These are phyloP conservation scores for Pilaira anomala DNA, from an alignment of 192 early-diverging fungal species.

Conservation along the genomic window DNA sequence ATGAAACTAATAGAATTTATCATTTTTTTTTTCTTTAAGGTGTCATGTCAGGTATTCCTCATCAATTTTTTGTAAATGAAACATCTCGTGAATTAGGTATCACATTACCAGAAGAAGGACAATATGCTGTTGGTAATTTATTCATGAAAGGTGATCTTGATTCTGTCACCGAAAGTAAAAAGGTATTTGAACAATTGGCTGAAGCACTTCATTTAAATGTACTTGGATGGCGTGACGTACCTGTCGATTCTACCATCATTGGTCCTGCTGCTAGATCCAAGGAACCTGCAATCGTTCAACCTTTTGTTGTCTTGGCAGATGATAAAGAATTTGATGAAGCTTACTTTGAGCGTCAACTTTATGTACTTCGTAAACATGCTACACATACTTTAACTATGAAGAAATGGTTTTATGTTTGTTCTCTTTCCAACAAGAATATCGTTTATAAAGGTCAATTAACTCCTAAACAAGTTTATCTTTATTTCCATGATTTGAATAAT, in stretches of 20 bases:
- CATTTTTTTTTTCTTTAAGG: constrained; percentile 40
- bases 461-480: constrained; percentile 91
- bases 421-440: constrained; percentile 88
- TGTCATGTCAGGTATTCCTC: constrained; percentile 94
- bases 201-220: constrained; percentile 68
- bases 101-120: constrained; percentile 68
- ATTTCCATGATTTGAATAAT: constrained; percentile 89
- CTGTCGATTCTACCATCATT: constrained; percentile 80
- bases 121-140: constrained; percentile 95
- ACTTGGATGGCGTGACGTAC: constrained; percentile 89
- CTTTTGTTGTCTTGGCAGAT: constrained; percentile 73
- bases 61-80: constrained; percentile 77
- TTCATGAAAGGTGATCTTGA: constrained; percentile 77
- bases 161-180: constrained; percentile 66
- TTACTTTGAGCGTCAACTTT: constrained; percentile 83
- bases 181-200: constrained; percentile 79
- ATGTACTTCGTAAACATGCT: constrained; percentile 85
- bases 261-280: constrained; percentile 85
- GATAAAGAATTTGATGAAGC: constrained; percentile 44
- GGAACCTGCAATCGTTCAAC: constrained; percentile 94
- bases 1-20: too few relatives aligned
- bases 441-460: constrained; percentile 97
- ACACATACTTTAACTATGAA: constrained; percentile 80
- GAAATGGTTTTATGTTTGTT: constrained; percentile 98
- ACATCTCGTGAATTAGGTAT: constrained; percentile 58